phyloP scores from a whole-genome alignment of 257 asterid genomes.

The Solanum gracilifrons region DNA sequence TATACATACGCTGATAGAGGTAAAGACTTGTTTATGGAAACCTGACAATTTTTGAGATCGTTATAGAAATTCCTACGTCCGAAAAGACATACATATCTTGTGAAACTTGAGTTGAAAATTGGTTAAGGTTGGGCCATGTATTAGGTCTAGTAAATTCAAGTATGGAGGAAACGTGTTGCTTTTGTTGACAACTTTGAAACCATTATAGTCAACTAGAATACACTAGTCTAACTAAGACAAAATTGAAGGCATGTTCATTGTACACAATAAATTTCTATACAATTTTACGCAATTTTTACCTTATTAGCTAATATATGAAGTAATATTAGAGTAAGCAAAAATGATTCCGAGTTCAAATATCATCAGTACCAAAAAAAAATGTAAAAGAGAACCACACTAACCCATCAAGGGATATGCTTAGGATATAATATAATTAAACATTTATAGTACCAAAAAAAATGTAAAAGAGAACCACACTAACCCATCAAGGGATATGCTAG shows the following conservation, averaged over 20 bases:
- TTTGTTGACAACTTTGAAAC: not conserved
- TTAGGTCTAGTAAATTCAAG: not conserved
- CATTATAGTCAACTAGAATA: not conserved
- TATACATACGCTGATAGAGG: not conserved
- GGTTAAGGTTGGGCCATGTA: not conserved
- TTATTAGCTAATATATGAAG: not conserved
- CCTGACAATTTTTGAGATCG: not conserved
- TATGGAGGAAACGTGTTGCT: not conserved
- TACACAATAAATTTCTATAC: not conserved
- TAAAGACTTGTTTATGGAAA: not conserved
- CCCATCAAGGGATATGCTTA: fast-evolving
- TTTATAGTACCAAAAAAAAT: not conserved
- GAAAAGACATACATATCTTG: not conserved
- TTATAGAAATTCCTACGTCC: too few relatives aligned
- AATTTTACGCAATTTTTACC: not conserved
- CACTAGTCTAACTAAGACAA: not conserved
- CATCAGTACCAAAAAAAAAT: fast-evolving
- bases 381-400: not conserved
- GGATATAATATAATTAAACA: not conserved
- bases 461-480: not conserved
- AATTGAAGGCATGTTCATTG: not conserved
- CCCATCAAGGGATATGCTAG: fast-evolving
- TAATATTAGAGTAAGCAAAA: not conserved
- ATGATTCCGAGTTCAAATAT: not conserved
- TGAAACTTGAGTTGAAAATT: not conserved